These are phyloP conservation scores for Erysiphe pulchra DNA, from an alignment of 2,329 filamentous ascomycete species.

Conservation along the genomic window DNA sequence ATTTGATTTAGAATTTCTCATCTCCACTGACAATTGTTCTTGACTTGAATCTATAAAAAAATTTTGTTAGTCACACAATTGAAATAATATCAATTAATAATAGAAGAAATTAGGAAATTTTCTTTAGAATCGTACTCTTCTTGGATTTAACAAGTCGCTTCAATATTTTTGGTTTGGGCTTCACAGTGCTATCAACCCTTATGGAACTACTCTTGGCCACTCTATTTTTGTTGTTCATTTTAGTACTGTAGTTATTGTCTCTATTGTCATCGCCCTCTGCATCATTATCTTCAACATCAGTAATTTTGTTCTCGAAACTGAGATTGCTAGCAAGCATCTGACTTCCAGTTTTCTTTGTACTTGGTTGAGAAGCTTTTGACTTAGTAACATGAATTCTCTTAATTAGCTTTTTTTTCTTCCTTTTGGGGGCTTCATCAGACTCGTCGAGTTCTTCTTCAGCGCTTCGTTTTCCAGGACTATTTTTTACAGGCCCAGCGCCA, in stretches of 20 bases:
- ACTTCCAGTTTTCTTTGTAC: conserved; percentile 4
- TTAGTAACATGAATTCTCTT: conserved; percentile 9
- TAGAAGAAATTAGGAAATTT: background rate
- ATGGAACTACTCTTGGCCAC: background rate
- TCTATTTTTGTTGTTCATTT: background rate
- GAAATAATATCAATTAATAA: background rate
- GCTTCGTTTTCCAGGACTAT: conserved; percentile 12
- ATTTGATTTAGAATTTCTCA: too few species aligned
- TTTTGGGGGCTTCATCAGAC: conserved; percentile 10
- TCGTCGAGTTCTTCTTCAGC: conserved; percentile 12
- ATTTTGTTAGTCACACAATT: too few species aligned
- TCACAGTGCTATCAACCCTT: background rate
- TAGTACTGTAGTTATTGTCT: conserved; percentile 8
- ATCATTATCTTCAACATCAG: conserved; percentile 3
- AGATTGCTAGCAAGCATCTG: conserved; percentile 4
- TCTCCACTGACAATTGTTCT: too few species aligned
- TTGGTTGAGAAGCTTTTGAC: conserved; percentile 2
- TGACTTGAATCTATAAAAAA: too few species aligned
- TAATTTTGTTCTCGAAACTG: conserved; percentile 5
- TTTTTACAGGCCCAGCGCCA: conserved; percentile 11
- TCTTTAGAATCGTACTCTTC: background rate
- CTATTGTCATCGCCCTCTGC: conserved; percentile 10
- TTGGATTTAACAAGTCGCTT: background rate
- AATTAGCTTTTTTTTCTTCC: conserved; percentile 10
- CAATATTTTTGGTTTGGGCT: background rate